Evolutionary conservation across 179 eudicot species (phyloP), one percentile per base, ranked within the genome.

Genomic region (Silene coronaria): DNA sequence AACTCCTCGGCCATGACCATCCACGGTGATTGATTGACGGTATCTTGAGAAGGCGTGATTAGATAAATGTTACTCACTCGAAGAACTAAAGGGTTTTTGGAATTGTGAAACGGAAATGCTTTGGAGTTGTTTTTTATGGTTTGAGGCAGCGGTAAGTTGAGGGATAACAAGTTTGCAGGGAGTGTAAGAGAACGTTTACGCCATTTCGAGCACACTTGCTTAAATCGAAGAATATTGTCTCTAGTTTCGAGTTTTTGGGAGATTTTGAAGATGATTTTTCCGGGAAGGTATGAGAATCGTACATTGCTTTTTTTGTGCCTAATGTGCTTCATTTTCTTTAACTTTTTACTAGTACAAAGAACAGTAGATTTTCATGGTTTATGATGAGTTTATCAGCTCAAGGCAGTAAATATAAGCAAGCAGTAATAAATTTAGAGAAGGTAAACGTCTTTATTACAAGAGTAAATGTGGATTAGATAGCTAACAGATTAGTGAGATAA

Each of bases 1-100:
- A 71, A 45, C 58, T 78, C 77, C 68, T 78, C 76, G 12, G 46
- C 81, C 81, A 67, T 78, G 81, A 78, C 14, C 81, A 78, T 73
- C 73, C 73, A 73, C 46, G 81, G 77, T 23, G 2, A 28, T 32
- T 72, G 72, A 66, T 72, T 30, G 10, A 0, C 6, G 24, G 45
- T 28, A 27, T 19, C 10, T 22, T 2, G 27, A 21, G 19, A 28
- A 67, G 69, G 67, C 12, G 67, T 65, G 72, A 78, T 64, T 21
- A 78, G 26, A 65, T 78, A 78, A 26, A 78, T 55, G 16, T 70
- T 28, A 30, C 76, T 72, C 0, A 23, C 72, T 34, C 55, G 72
- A 13, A 73, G 72, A 10, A 53, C 45, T 72, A 78, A 72, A 55
- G 76, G 48, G 5, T 1, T n/a, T 14, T 11, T 30, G 2, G 36